phyloP scores from a whole-genome alignment of 2,329 filamentous ascomycete species.

The Ophiostoma perfectum region DNA sequence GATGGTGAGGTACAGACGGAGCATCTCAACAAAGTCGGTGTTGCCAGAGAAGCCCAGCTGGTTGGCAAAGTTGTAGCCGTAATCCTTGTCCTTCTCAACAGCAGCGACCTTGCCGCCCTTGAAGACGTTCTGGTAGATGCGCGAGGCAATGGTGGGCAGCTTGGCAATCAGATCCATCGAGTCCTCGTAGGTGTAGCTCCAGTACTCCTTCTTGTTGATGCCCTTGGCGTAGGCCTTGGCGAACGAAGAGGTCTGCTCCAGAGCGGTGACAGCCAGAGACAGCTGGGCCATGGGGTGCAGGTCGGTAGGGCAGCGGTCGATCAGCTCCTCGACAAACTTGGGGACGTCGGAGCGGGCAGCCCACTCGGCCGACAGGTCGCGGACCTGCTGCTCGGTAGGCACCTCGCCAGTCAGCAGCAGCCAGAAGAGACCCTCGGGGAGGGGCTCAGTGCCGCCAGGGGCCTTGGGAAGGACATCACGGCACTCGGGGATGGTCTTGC shows the following conservation, averaged over 20 bases:
- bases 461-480: slow-evolving; percentile 96
- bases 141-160: slow-evolving; percentile 93
- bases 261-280: slow-evolving; percentile 92
- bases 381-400: slow-evolving; percentile 95
- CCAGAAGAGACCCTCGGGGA: slow-evolving; percentile 99
- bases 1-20: slow-evolving; percentile 99
- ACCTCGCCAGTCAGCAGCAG: slow-evolving; percentile 97
- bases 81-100: slow-evolving; percentile 98
- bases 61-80: slow-evolving; percentile 99
- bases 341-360: slow-evolving; percentile 93
- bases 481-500: slow-evolving; percentile 98
- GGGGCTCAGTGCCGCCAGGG: slow-evolving; percentile 90
- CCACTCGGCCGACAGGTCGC: slow-evolving; percentile 97
- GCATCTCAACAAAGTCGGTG: slow-evolving; percentile 93
- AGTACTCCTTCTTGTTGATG: slow-evolving; percentile 99
- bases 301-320: slow-evolving; percentile 98
- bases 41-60: slow-evolving; percentile 95
- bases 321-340: slow-evolving; percentile 98
- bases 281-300: slow-evolving; percentile 99
- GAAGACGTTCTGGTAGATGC: slow-evolving; percentile 99
- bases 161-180: slow-evolving; percentile 99
- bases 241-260: slow-evolving; percentile 97
- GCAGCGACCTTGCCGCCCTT: slow-evolving; percentile 98
- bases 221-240: slow-evolving; percentile 98
- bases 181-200: slow-evolving; percentile 98